phyloP scores from a whole-genome alignment of 2,329 filamentous ascomycete species.

The Talaromyces sp. region DNA sequence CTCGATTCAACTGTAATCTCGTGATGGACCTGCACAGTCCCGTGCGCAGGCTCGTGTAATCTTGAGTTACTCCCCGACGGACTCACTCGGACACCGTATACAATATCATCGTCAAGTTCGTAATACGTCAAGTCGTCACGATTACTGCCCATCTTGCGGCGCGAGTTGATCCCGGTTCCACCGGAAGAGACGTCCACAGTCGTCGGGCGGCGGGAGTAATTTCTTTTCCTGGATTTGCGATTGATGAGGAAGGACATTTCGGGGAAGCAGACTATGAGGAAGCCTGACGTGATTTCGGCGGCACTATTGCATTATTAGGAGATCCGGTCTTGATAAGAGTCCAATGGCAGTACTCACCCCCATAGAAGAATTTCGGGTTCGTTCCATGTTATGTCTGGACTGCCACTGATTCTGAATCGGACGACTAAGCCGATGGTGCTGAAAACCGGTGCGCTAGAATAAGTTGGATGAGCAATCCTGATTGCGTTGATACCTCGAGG shows the following conservation, averaged over 20 bases:
- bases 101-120: conserved; percentile 18
- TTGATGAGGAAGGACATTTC: conserved; percentile 18
- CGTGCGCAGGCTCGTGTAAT: conserved; percentile 18
- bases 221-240: conserved; percentile 6
- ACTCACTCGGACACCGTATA: conserved; percentile 18
- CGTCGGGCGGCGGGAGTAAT: conserved; percentile 12
- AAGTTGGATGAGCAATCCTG: background rate
- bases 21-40: conserved; percentile 19
- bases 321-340: background rate
- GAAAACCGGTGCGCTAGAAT: conserved; percentile 15
- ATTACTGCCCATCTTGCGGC: conserved; percentile 16
- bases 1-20: conserved; percentile 18
- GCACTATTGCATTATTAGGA: conserved; percentile 1
- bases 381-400: conserved; percentile 18
- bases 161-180: conserved; percentile 4
- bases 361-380: conserved; percentile 19
- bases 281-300: conserved; percentile 17
- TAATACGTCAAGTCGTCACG: conserved; percentile 15
- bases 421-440: conserved; percentile 19
- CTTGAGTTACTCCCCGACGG: conserved; percentile 16
- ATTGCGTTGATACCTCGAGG: no score
- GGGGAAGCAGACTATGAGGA: conserved; percentile 18
- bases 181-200: background rate
- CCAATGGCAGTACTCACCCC: conserved; percentile 17
- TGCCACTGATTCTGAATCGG: conserved; percentile 14